Conservation (phyloP, 805 yeast genomes). For the Teunomyces aglyptinius region DNA sequence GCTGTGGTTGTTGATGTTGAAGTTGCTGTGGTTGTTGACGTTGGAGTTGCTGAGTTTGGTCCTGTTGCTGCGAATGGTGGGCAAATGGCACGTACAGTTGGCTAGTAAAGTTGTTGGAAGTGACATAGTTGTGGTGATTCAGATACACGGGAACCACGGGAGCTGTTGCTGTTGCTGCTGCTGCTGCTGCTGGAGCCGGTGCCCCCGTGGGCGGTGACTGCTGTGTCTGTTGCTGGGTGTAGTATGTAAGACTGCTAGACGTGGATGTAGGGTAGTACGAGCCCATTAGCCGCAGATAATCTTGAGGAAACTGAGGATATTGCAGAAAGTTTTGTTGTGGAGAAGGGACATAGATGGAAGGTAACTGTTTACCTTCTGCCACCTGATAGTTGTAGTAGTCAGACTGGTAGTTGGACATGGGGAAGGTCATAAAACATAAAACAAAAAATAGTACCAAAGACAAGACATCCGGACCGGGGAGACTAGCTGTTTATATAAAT, state of each 20-base stretch:
- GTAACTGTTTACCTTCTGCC: conserved; percentile 9
- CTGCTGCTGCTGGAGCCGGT: no score
- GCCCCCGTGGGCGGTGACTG: background rate
- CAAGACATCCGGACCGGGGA: background rate
- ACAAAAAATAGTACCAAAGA: conserved; percentile 1
- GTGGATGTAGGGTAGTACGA: background rate
- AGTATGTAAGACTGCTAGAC: background rate
- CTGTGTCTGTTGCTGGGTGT: background rate
- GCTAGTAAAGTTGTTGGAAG: background rate
- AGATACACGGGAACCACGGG: conserved; percentile 1
- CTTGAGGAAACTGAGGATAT: conserved; percentile 2
- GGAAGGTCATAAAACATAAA: background rate
- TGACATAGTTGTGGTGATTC: conserved; percentile 8
- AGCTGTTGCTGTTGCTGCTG: conserved; percentile 1
- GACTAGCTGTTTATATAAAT: background rate
- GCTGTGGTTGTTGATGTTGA: background rate
- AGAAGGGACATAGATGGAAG: conserved; percentile 6
- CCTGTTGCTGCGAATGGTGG: background rate
- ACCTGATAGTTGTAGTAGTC: conserved; percentile 5
- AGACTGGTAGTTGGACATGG: conserved; percentile 1
- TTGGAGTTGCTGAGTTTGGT: background rate
- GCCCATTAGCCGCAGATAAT: background rate
- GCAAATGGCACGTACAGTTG: background rate
- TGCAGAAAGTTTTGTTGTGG: conserved; percentile 1
- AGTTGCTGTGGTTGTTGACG: background rate